Conservation (phyloP, 1,139 yeast genomes). For the Sugiyamaella sp. region DNA sequence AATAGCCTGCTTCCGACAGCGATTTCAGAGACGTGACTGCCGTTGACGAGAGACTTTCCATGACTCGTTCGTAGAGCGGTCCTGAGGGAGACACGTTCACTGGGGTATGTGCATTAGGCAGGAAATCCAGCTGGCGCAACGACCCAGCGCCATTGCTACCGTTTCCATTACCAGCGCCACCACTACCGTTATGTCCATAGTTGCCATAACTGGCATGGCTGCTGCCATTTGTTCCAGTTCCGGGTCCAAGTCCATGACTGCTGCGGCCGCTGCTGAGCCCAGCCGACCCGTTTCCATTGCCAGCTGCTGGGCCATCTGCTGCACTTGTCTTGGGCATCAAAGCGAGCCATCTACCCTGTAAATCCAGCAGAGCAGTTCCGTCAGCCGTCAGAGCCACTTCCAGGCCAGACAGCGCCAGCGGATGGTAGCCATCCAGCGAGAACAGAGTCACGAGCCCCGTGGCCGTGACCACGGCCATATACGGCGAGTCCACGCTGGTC, state of each 20-base stretch:
- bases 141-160: neutral
- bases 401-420: constrained; percentile 32
- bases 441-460: constrained; percentile 33
- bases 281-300: too few relatives aligned
- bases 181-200: neutral
- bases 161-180: neutral
- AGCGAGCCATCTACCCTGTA: constrained; percentile 38
- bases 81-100: constrained; percentile 38
- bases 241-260: neutral
- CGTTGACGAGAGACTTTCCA: constrained; percentile 35
- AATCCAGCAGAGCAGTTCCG: constrained; percentile 34
- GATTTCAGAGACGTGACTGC: constrained; percentile 39
- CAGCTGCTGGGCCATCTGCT: too few relatives aligned
- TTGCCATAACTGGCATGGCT: neutral
- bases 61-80: constrained; percentile 36
- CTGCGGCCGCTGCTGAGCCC: neutral
- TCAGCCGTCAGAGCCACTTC: constrained; percentile 30
- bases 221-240: neutral
- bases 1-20: constrained; percentile 38
- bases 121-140: neutral
- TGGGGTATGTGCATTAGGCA: constrained; percentile 30
- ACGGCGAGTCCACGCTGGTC: constrained; percentile 16
- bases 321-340: constrained; percentile 25
- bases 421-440: constrained; percentile 24
- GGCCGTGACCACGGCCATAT: constrained; percentile 30